Evolutionary conservation across 2,329 filamentous ascomycete genomes (phyloP).

Genomic region (Colletotrichum somersetense): DNA sequence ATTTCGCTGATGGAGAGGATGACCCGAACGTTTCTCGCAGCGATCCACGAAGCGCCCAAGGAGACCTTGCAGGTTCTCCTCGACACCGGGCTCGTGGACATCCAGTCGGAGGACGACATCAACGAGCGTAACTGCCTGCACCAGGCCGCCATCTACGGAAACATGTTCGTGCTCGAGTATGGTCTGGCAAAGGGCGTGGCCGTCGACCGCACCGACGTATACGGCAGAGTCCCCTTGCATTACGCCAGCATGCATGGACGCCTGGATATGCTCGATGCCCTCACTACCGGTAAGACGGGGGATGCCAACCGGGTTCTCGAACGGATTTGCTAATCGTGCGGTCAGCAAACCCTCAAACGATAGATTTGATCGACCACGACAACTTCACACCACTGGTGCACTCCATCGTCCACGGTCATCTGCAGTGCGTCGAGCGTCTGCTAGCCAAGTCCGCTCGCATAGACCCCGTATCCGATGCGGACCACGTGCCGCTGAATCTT

Average conservation of each 20-base stretch:
- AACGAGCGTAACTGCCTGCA: constrained; percentile 97
- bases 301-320: constrained; percentile 16
- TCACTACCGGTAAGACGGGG: constrained; percentile 70
- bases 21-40: constrained; percentile 90
- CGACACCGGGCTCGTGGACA: constrained; percentile 84
- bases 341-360: constrained; percentile 77
- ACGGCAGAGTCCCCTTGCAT: constrained; percentile 91
- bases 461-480: constrained; percentile 85
- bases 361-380: constrained; percentile 93
- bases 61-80: constrained; percentile 82
- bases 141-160: constrained; percentile 95
- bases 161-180: constrained; percentile 79
- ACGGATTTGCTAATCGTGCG: constrained; percentile 39
- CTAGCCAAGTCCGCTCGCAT: constrained; percentile 85
- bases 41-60: constrained; percentile 86
- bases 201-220: constrained; percentile 87
- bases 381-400: constrained; percentile 98
- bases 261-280: constrained; percentile 82
- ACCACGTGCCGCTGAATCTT: constrained; percentile 94
- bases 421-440: constrained; percentile 83
- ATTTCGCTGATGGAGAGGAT: constrained; percentile 77
- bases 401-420: constrained; percentile 88
- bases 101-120: constrained; percentile 96
- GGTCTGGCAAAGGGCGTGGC: constrained; percentile 83
- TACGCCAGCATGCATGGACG: constrained; percentile 97